phyloP scores from a whole-genome alignment of 306 rosid species.

The Lotus japonicus region DNA sequence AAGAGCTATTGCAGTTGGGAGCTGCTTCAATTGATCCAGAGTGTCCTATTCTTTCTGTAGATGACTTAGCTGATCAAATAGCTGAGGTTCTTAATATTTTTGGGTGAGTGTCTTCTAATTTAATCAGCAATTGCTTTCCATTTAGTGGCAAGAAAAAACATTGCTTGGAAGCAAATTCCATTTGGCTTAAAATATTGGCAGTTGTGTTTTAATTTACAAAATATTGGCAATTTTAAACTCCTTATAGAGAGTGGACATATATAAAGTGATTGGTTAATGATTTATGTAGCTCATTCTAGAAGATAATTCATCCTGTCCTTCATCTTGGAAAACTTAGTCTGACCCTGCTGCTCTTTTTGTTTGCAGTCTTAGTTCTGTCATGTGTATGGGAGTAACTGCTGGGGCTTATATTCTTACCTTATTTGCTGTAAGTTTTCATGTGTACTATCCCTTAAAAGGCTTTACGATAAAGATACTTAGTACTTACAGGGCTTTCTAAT shows the following conservation, averaged over 20 bases:
- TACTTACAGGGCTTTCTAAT: conserved; percentile 12
- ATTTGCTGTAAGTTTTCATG: conserved; percentile 69
- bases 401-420: conserved; percentile 90
- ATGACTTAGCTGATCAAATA: conserved; percentile 94
- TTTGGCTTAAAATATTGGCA: no score
- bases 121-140: neutral
- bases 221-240: no score
- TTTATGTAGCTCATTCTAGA: no score
- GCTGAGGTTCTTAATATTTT: conserved; percentile 86
- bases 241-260: no score
- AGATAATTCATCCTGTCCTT: neutral
- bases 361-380: conserved; percentile 74
- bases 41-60: conserved; percentile 63
- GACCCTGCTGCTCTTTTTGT: conserved; percentile 16
- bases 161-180: no score
- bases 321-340: conserved; percentile 9
- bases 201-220: no score
- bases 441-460: neutral
- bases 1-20: conserved; percentile 86
- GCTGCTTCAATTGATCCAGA: conserved; percentile 63
- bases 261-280: no score
- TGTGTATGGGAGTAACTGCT: conserved; percentile 97
- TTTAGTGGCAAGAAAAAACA: no score
- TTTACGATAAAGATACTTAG: neutral
- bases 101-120: conserved; percentile 51